Base-by-base conservation (phyloP, 2,329 filamentous ascomycete species). In the Scopulariopsis brevicaulis region DNA sequence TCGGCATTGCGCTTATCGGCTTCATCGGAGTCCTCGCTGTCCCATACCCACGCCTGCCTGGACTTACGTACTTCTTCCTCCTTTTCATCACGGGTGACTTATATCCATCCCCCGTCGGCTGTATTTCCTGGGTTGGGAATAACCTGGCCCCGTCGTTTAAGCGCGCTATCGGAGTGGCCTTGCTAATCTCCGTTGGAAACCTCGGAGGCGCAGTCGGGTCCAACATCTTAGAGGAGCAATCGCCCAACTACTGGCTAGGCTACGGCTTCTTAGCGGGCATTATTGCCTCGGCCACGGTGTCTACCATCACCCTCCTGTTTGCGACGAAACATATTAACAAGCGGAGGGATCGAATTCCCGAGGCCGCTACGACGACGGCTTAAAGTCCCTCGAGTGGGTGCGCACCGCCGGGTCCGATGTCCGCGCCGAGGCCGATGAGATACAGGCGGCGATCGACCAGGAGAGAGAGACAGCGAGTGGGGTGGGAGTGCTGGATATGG, bases 401-500 rank as follows among this genome's bases (percentile, higher is more conserved):
- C 37, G 57, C 32, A 70, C 72, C 53, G 69, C 68, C 1, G 68
- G 68, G 25, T 68, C 66, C 6, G 64, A 68, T 15, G 59, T 62
- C 2, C 60, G 71, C 11, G 66, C 67, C 4, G 71, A 74, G 62
- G 65, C 73, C 57, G 65, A 65, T 34, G 73, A 76, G 59, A 74
- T 76, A 62, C 65, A 70, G 55, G 60, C 66, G 1, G 65, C 67
- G 51, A 74, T 75, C 28, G 67, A 70, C n/a, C 62, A 65, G 35
- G 71, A 74, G 59, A 60, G 62, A 10, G 67, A 69, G 54, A 52
- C 72, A 40, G 68, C 68, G 20, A 66, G 65, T 54, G 64, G 65
- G 53, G 66, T 69, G 1, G 66, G 68, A 59, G 62, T 76, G 12
- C 61, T 72, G 51, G 74, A 78, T 61, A 73, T 77, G 66, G 72